Base-by-base conservation (phyloP, 495 filamentous ascomycete species). In the Neurospora sp. region DNA sequence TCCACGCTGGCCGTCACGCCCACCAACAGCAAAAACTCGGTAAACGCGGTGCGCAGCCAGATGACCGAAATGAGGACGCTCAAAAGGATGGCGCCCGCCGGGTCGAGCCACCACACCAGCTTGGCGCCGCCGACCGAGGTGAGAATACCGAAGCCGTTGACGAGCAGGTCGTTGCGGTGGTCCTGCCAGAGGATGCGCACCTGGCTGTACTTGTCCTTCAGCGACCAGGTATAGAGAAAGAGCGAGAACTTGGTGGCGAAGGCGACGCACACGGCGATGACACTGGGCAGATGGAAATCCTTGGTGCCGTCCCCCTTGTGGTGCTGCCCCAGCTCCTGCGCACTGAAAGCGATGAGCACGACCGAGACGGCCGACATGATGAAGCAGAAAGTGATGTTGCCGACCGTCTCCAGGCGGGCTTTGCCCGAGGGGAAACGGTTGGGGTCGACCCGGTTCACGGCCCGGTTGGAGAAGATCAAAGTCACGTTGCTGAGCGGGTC, bases 301-400 rank as follows among this genome's bases (percentile, higher is more conserved):
- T 88, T 89, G 37, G 84, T 85, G 5, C 74, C 78, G 14, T 81
- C 85, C 59, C 82, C 84, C 53, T 66, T 59, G 27, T 79, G 79
- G 10, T 83, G 83, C 68, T 84, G 82, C 20, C 77, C 69, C 9
- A 99, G 84, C 42, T 96, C 91, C 31, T 89, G 86, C 38, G 88
- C 84, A 0, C 94, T 94, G 80, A 97, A 91, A 53, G 95, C 94
- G 74, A 99, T 93, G 31, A 99, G 86, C 80, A 98, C 92, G 75
- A 93, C 86, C 3, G 94, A 97, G 20, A 99, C 95, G 66, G 93
- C 85, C 68, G 89, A 92, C 96, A 99, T 99, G 76, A 99, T 86
- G 83, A 96, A 97, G 83, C 95, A 97, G 85, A 99, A 99, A 74
- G 91, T 89, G 76, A 99, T 98, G 78, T 98, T 99, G 66, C 96